These are phyloP conservation scores for Aspergillus asperescens DNA, from an alignment of 495 filamentous ascomycete genomes.

Conservation along the genomic window DNA sequence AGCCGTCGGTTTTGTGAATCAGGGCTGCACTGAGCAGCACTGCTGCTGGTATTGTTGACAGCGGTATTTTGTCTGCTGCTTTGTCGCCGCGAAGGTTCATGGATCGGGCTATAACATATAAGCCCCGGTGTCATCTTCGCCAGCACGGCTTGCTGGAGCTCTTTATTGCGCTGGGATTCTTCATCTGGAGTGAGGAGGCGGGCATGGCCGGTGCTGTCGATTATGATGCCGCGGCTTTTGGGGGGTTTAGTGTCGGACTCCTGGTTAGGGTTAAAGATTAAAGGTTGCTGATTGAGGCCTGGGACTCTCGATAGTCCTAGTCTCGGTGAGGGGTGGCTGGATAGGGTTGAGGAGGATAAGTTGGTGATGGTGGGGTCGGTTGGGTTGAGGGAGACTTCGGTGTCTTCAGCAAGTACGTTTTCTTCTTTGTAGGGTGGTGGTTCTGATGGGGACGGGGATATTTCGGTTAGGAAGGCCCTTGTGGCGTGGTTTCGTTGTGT, in stretches of 20 bases:
- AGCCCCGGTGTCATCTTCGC: constrained; percentile 25
- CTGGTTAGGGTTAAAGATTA: neutral
- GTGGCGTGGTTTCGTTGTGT: constrained; percentile 12
- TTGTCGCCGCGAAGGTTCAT: neutral
- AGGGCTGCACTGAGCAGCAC: neutral
- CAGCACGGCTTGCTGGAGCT: constrained; percentile 25
- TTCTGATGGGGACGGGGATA: neutral
- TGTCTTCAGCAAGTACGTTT: neutral
- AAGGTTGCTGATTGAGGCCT: neutral
- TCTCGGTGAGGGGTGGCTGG: constrained; percentile 9
- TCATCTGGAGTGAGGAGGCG: constrained; percentile 19
- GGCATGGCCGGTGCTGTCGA: constrained; percentile 20
- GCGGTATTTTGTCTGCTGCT: neutral
- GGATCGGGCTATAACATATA: neutral
- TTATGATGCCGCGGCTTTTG: constrained; percentile 15
- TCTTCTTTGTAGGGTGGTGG: neutral
- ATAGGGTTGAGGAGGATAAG: neutral
- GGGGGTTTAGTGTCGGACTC: neutral
- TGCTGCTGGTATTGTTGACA: neutral
- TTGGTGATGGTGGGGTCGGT: constrained; percentile 3
- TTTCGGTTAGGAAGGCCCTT: constrained; percentile 10
- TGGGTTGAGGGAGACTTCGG: constrained; percentile 22
- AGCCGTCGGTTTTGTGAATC: too few species aligned
- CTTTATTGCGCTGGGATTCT: constrained; percentile 17
- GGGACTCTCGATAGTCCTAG: constrained; percentile 6